phyloP scores from a whole-genome alignment of 108 stramenopile species.

The Pseudonitzschia multiseries region DNA sequence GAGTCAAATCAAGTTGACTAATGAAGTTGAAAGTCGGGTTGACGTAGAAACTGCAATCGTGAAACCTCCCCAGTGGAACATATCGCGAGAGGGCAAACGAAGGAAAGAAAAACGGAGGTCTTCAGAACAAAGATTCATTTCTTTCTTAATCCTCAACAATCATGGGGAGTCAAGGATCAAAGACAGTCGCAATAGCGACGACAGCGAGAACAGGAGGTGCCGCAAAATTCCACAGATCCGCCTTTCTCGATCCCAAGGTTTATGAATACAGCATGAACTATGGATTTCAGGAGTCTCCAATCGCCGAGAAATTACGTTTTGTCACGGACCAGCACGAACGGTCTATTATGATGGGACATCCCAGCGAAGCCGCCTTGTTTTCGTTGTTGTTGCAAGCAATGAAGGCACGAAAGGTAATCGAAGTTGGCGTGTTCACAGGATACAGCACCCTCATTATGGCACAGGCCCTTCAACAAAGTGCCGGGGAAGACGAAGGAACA shows the following conservation, averaged over 20 bases:
- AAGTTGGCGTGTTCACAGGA: constrained; percentile 30
- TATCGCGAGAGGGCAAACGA: no score
- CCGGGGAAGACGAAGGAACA: not conserved
- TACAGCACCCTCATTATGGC: constrained; percentile 22
- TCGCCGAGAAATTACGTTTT: constrained; percentile 7
- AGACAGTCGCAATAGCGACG: no score
- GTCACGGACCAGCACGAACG: constrained; percentile 1
- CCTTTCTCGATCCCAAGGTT: constrained; percentile 12
- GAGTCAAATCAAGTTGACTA: no score
- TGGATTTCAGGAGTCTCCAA: constrained; percentile 9
- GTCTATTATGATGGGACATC: constrained; percentile 18
- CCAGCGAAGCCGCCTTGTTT: constrained; percentile 23
- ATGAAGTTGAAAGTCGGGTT: no score
- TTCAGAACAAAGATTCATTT: no score
- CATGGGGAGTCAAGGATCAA: no score
- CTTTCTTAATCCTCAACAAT: no score
- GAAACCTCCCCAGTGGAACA: no score
- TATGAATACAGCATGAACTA: constrained; percentile 6
- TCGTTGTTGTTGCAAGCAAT: constrained; percentile 13
- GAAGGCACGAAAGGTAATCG: constrained; percentile 13
- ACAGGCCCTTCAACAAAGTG: not conserved
- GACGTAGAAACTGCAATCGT: no score
- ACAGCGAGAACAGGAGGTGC: not conserved
- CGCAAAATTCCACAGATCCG: not conserved
- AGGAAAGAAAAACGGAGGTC: no score